Evolutionary conservation across 2,329 filamentous ascomycete species (phyloP), one percentile per base, ranked within the genome.

Genomic region (Emmonsiellopsis sp.): DNA sequence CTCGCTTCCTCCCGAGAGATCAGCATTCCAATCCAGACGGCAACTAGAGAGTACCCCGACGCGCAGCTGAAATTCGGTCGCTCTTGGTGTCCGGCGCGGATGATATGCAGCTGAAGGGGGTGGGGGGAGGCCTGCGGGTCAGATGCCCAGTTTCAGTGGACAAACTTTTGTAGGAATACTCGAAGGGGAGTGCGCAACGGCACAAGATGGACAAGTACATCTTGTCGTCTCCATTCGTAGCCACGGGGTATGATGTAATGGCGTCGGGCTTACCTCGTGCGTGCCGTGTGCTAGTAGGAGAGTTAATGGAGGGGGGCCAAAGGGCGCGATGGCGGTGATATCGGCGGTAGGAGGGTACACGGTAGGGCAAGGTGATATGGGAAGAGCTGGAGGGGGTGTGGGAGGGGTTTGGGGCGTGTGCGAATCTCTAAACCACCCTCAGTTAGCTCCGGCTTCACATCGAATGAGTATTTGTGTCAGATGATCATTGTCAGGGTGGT

Each of bases 201-300:
- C 13, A 46, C 43, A 36, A 27, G 37, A 13, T 8, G 21, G 2
- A 13, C 6, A 43, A 34, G 37, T n/a, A 17, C 31, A 27, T 31
- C 37, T 34, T 33, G 39, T 33, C 32, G 31, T 49, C 17, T 34
- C n/a, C 31, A 42, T 42, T 14, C 27, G 32, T n/a, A 21, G 14
- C 21, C 39, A 51, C 48, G 37, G 37, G 46, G n/a, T 50, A 50
- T 50, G 48, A 50, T 50, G 48, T 50, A 50, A 50, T 49, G 36
- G 48, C 39, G 37, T 44, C 2, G 14, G 21, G 34, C 46, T 40
- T 37, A 49, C 46, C 34, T 31, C 17, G 46, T 31, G 46, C 31
- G 33, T 49, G 46, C 34, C 39, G 46, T n/a, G 34, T 31, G 17
- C 46, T 11, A 13, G 34, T 9, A 49, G 14, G 11, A 31, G 17